Evolutionary conservation across 371 early-diverging fungal genomes (phyloP).

Genomic region (Batkoa obscura): DNA sequence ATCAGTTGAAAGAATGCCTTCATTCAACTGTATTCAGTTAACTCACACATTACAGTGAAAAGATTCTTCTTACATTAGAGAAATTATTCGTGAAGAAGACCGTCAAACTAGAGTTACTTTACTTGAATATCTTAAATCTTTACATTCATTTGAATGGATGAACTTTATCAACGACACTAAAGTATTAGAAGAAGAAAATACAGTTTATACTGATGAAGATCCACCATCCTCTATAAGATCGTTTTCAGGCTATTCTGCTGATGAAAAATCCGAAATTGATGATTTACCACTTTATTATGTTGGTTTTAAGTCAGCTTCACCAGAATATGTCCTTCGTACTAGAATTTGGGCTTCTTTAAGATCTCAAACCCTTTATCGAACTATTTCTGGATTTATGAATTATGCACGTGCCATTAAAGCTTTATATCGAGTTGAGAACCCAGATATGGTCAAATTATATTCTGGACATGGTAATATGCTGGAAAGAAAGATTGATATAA

Average conservation of each 20-base stretch:
- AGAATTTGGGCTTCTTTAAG: conserved; percentile 81
- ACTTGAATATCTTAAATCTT: conserved; percentile 68
- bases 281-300: conserved; percentile 64
- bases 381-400: conserved; percentile 79
- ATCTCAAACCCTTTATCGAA: conserved; percentile 79
- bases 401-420: conserved; percentile 65
- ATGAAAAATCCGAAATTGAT: conserved; percentile 16
- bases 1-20: too few relatives aligned
- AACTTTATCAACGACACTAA: conserved; percentile 82
- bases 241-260: background rate
- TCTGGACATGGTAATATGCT: conserved; percentile 33
- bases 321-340: conserved; percentile 64
- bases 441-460: conserved; percentile 40
- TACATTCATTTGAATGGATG: conserved; percentile 71
- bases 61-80: conserved; percentile 66
- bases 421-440: conserved; percentile 63
- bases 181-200: conserved; percentile 45
- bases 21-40: too few relatives aligned
- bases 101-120: conserved; percentile 58
- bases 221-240: conserved; percentile 2
- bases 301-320: conserved; percentile 61
- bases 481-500: conserved; percentile 41
- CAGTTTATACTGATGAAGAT: conserved; percentile 9
- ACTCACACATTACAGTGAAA: conserved; percentile 81
- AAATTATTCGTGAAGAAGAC: conserved; percentile 70